Conservation (phyloP, 257 asterid species). For the Solanum arcanum region DNA sequence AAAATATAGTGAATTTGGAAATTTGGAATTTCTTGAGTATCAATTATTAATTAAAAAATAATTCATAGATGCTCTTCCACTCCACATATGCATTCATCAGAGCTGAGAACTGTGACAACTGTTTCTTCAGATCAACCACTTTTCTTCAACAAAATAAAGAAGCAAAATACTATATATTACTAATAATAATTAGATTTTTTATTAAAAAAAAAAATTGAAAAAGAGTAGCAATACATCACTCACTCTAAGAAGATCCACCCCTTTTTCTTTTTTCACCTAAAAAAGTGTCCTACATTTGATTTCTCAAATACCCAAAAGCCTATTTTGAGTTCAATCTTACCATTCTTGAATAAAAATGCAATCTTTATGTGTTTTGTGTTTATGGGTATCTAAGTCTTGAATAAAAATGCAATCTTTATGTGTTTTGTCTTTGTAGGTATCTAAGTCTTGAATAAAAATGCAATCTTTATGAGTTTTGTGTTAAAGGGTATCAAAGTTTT, state of each 20-base stretch:
- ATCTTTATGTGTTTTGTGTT: constrained; percentile 2
- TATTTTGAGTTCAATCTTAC: not conserved
- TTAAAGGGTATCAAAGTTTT: constrained; percentile 4
- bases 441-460: not conserved
- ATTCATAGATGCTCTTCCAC: not conserved
- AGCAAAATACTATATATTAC: not conserved
- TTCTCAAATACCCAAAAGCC: not conserved
- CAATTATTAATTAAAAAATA: not conserved
- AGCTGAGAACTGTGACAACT: not conserved
- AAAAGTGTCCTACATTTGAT: not conserved
- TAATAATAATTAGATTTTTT: too few relatives aligned
- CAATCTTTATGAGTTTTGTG: constrained; percentile 4
- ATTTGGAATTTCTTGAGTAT: not conserved
- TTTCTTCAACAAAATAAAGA: not conserved
- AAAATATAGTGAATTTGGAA: not conserved
- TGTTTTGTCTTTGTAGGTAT: constrained; percentile 11
- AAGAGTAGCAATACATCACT: not conserved
- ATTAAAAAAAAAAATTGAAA: too few relatives aligned
- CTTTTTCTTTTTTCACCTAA: not conserved
- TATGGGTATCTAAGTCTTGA: constrained; percentile 3
- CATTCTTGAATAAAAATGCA: not conserved
- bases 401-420: not conserved
- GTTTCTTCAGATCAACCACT: not conserved
- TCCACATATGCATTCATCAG: not conserved
- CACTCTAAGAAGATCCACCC: not conserved